Conservation (phyloP, 805 yeast species). For the Yamadazyma takamatsuzukensis region DNA sequence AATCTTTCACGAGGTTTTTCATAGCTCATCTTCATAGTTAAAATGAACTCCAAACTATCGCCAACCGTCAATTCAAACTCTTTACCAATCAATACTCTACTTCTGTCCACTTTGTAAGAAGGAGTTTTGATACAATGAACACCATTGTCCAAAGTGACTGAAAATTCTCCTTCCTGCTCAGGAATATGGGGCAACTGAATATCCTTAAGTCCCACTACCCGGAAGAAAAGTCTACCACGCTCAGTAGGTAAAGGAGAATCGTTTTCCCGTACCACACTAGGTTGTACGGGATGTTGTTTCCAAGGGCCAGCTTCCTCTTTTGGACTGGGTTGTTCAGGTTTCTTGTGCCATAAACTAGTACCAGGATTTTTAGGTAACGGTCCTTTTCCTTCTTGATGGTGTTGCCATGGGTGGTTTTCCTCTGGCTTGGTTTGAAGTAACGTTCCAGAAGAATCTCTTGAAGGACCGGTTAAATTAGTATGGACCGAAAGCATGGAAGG, state of each 20-base stretch:
- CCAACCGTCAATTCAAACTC: conserved; percentile 77
- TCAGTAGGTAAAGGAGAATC: conserved; percentile 20
- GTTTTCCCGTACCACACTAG: conserved; percentile 11
- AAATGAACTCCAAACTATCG: conserved; percentile 55
- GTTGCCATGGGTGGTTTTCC: conserved; percentile 5
- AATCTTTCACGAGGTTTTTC: conserved; percentile 46
- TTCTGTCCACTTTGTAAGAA: conserved; percentile 35
- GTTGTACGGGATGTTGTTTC: conserved; percentile 13
- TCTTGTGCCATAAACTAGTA: not conserved
- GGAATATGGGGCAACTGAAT: conserved; percentile 46
- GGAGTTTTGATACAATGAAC: conserved; percentile 72
- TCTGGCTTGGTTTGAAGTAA: conserved; percentile 8
- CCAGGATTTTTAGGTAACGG: too few relatives aligned
- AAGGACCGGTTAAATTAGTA: conserved; percentile 9
- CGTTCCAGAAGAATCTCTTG: conserved; percentile 13
- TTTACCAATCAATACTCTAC: conserved; percentile 47
- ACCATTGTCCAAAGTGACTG: conserved; percentile 71
- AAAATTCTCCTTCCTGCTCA: conserved; percentile 46
- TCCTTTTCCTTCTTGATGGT: too few relatives aligned
- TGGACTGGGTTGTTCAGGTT: conserved; percentile 2
- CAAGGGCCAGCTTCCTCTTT: conserved; percentile 5
- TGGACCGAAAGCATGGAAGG: conserved; percentile 20
- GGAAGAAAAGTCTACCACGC: conserved; percentile 54
- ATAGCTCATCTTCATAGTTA: conserved; percentile 70
- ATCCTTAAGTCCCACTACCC: conserved; percentile 44